These are phyloP conservation scores for Starmerella vitae DNA, from an alignment of 805 yeast species.

Conservation along the genomic window DNA sequence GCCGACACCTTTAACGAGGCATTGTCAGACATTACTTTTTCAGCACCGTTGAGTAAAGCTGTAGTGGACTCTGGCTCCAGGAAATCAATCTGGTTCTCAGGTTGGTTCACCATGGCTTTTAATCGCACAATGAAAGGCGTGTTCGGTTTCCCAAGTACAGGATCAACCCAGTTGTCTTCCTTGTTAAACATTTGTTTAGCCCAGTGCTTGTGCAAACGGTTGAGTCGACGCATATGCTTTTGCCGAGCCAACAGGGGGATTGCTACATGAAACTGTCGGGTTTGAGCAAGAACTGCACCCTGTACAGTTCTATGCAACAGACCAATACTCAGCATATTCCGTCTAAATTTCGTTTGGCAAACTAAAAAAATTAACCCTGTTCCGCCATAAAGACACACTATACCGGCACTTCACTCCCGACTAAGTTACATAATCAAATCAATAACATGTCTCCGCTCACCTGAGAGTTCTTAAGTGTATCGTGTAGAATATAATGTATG, in stretches of 20 bases:
- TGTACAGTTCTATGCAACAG: not conserved
- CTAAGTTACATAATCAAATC: too few relatives aligned
- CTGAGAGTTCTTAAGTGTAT: not conserved
- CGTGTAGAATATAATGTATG: too few relatives aligned
- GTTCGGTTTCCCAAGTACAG: conserved; percentile 61
- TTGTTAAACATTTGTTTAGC: conserved; percentile 21
- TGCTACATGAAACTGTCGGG: conserved; percentile 17
- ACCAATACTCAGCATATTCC: conserved; percentile 1
- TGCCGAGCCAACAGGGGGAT: conserved; percentile 17
- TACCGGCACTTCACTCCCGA: too few relatives aligned
- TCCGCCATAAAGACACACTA: too few relatives aligned
- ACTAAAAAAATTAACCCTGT: too few relatives aligned
- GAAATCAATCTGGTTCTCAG: conserved; percentile 47
- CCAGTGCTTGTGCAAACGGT: conserved; percentile 24
- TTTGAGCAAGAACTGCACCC: not conserved
- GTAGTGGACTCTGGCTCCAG: conserved; percentile 55
- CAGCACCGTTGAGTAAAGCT: conserved; percentile 63
- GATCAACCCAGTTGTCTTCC: conserved; percentile 44
- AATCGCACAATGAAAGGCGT: conserved; percentile 59
- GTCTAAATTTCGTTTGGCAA: too few relatives aligned
- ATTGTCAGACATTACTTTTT: conserved; percentile 34
- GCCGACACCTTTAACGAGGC: not conserved
- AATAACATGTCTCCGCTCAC: not conserved
- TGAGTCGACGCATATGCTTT: conserved; percentile 20
- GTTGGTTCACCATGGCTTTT: conserved; percentile 51